Conservation (phyloP, 2,329 filamentous ascomycete genomes). For the Fusarium sp. region DNA sequence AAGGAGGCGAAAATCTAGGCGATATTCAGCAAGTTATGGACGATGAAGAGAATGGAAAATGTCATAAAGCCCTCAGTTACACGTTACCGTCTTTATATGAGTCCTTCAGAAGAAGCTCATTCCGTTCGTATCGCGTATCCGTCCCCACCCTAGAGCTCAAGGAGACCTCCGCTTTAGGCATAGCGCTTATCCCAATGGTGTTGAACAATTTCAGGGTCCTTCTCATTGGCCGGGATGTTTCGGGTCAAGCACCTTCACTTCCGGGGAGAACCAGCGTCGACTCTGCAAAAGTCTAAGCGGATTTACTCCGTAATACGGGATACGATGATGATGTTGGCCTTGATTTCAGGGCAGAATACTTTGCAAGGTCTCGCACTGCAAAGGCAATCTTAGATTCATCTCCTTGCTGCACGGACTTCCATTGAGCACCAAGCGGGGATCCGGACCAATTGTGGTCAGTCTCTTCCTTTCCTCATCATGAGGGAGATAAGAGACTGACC, state of each 20-base stretch:
- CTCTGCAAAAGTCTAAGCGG: too few species aligned
- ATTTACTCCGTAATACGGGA: not conserved
- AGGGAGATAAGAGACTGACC: too few species aligned
- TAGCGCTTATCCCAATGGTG: not conserved
- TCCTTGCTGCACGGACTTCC: too few species aligned
- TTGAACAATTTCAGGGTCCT: not conserved
- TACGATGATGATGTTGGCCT: not conserved
- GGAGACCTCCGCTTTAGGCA: not conserved
- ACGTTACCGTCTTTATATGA: not conserved
- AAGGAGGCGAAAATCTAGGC: too few species aligned
- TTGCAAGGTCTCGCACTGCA: not conserved
- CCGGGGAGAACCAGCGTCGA: not conserved
- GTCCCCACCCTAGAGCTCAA: not conserved
- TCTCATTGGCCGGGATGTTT: not conserved
- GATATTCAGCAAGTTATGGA: not conserved
- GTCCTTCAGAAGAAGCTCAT: not conserved
- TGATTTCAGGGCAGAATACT: not conserved
- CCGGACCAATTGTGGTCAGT: too few species aligned
- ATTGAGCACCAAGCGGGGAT: too few species aligned
- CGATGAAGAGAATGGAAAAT: not conserved
- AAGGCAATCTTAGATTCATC: not conserved
- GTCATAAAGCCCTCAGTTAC: too few species aligned
- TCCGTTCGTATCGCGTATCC: conserved; percentile 16
- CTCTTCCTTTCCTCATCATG: too few species aligned
- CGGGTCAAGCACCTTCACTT: not conserved